Base-by-base conservation (phyloP, 2,329 filamentous ascomycete genomes). In the Microthyrium microscopicum region DNA sequence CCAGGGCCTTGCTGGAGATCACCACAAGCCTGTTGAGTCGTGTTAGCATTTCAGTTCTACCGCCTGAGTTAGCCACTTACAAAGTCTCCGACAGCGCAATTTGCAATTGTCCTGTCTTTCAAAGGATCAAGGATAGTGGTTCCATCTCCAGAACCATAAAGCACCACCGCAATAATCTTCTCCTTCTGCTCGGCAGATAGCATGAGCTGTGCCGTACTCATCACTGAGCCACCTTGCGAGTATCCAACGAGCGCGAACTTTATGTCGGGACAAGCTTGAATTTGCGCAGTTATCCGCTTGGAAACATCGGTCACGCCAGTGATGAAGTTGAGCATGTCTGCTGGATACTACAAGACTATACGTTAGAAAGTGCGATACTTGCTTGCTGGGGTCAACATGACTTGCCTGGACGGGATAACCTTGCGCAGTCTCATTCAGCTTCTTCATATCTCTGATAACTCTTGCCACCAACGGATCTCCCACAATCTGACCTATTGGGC, bases 191-290 rank as follows among this genome's bases (percentile, higher is more conserved):
- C 17, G 7, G 26, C 12, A 7, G 26, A 7, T 16, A 29, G 12
- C 8, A 7, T 29, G 8, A 16, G 7, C 12, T 8, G 12, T 8
- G 26, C 26, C 17, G 7, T 11, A 7, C 12, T 12, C 17, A 29
- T 16, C 12, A 29, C 26, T 7, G 8, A 8, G 8, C 26, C 29
- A 8, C 29, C 29, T 21, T 31, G 29, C 6, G 29, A 31, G 29
- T 31, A 31, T 7, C 29, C 29, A 9, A 21, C 29, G 7, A 31
- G 18, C 7, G 29, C 29, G 17, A 31, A 31, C 18, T 31, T 31
- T 9, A 20, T 19, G 29, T 21, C 29, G 9, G 29, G 9, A 22
- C 29, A 31, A 15, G 29, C 29, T 31, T 31, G 18, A 19, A 19
- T 31, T 21, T 31, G 29, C 9, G 29, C 29, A 6, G 18, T 17